phyloP scores from a whole-genome alignment of 2,329 filamentous ascomycete genomes.

The Fusarium anguioides region DNA sequence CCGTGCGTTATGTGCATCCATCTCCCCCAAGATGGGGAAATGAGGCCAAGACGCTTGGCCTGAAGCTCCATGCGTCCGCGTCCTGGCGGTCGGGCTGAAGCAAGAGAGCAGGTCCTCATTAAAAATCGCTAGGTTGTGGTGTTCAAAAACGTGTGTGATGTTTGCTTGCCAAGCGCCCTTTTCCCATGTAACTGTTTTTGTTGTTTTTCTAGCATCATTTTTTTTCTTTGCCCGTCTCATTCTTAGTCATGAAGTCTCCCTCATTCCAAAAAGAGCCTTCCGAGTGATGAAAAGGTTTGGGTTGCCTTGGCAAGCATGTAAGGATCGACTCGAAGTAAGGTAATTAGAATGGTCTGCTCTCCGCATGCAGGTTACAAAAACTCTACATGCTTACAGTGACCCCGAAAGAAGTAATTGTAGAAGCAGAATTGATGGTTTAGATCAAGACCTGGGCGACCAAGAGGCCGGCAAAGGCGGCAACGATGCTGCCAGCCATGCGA shows the following conservation, averaged over 20 bases:
- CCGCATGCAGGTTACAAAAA: conserved; percentile 34
- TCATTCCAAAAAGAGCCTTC: conserved; percentile 26
- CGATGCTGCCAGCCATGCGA: conserved; percentile 44
- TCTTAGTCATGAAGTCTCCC: conserved; percentile 15
- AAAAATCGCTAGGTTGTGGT: conserved; percentile 41
- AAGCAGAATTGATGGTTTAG: conserved; percentile 44
- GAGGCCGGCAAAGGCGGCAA: conserved; percentile 46
- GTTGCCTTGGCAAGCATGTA: conserved; percentile 43
- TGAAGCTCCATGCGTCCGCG: conserved; percentile 3
- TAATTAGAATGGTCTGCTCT: conserved; percentile 49
- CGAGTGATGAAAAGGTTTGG: conserved; percentile 26
- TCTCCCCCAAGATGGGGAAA: not conserved
- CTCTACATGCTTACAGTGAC: conserved; percentile 44
- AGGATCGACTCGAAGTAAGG: conserved; percentile 47
- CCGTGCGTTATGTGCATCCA: no score
- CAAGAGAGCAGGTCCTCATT: conserved; percentile 42
- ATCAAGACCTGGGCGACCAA: conserved; percentile 48
- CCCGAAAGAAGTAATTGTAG: conserved; percentile 38
- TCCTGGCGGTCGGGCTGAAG: conserved; percentile 20
- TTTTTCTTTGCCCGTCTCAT: conserved; percentile 19
- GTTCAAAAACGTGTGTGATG: conserved; percentile 28
- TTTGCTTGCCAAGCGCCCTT: conserved; percentile 38
- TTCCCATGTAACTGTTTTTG: conserved; percentile 13
- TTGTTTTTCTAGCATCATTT: conserved; percentile 10
- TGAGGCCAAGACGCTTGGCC: conserved; percentile 18